Evolutionary conservation across 2,329 filamentous ascomycete genomes (phyloP), one percentile per base, ranked within the genome.

Genomic region (Venturiaceae sp.): DNA sequence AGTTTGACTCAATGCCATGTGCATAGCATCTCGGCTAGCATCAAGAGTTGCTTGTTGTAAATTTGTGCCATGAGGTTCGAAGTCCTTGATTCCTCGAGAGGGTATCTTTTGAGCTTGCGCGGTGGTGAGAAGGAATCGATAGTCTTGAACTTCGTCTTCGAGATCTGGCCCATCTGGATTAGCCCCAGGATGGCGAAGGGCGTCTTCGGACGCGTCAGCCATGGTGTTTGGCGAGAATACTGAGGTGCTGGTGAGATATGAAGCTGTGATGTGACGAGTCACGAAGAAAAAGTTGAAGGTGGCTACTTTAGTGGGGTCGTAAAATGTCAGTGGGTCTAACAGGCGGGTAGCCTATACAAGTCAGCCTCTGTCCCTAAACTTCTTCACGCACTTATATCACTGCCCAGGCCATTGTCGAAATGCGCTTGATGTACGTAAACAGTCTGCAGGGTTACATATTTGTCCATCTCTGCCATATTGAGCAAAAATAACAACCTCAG

Each of bases 71-170:
- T 97, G 91, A 30, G 88, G 86, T 74, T 97, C 94, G 71, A 96
- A 99, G 75, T 99, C 94, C 72, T 99, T 99, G 71, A 95, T 91
- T 61, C 94, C 94, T 63, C 91, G 90, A 64, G 92, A 91, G 36
- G 95, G 90, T 11, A 92, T 81, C 65, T 84, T 83, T 80, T 46
- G 65, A n/a, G 62, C 60, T 56, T 65, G 63, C 53, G 65, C 65
- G 44, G 64, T 32, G 36, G 28, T 47, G 30, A 44, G 21, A 14
- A 87, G 85, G 62, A 92, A 86, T 63, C 88, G 86, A 71, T 92
- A 96, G 74, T 97, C 92, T 67, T 92, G 90, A 1, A 86, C 83
- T 70, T 92, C 88, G 65, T 96, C 92, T 41, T 86, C 86, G 57
- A 85, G 79, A 69, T 86, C 67, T 89, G 87, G 7, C 84, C 86